Evolutionary conservation across 805 yeast species (phyloP).

Genomic region (Pichia californica): DNA sequence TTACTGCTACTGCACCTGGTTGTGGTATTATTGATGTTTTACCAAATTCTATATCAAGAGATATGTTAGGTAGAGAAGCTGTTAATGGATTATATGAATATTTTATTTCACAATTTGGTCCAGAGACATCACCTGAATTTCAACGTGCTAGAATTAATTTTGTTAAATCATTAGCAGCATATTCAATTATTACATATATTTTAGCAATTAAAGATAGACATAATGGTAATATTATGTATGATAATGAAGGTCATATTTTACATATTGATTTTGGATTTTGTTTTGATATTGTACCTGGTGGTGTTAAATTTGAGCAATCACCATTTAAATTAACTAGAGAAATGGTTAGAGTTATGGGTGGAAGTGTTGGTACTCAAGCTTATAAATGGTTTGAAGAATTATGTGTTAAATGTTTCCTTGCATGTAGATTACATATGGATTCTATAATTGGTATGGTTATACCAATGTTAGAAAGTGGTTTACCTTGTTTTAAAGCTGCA

Average conservation of each 20-base stretch:
- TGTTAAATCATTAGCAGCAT: constrained; percentile 90
- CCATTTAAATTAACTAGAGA: constrained; percentile 95
- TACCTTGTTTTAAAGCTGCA: constrained; percentile 90
- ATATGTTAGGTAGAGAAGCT: constrained; percentile 98
- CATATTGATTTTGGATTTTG: constrained; percentile 99
- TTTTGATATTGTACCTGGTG: constrained; percentile 98
- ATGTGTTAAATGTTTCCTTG: constrained; percentile 86
- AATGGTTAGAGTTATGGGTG: constrained; percentile 97
- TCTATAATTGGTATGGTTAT: constrained; percentile 75
- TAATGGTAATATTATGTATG: constrained; percentile 96
- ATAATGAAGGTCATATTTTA: constrained; percentile 86
- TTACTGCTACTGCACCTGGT: constrained; percentile 98
- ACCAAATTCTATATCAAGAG: constrained; percentile 92
- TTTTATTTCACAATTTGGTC: constrained; percentile 86
- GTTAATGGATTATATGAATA: constrained; percentile 95
- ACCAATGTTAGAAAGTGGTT: constrained; percentile 93
- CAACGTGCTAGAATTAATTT: constrained; percentile 90
- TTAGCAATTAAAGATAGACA: constrained; percentile 96
- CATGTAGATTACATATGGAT: constrained; percentile 84
- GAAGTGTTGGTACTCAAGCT: constrained; percentile 74
- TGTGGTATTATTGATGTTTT: constrained; percentile 98
- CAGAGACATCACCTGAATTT: constrained; percentile 83
- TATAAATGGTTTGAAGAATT: constrained; percentile 91
- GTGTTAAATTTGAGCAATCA: constrained; percentile 95
- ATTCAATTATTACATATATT: constrained; percentile 83